phyloP scores from a whole-genome alignment of 2,329 filamentous ascomycete genomes.

The Didymella lethalis region DNA sequence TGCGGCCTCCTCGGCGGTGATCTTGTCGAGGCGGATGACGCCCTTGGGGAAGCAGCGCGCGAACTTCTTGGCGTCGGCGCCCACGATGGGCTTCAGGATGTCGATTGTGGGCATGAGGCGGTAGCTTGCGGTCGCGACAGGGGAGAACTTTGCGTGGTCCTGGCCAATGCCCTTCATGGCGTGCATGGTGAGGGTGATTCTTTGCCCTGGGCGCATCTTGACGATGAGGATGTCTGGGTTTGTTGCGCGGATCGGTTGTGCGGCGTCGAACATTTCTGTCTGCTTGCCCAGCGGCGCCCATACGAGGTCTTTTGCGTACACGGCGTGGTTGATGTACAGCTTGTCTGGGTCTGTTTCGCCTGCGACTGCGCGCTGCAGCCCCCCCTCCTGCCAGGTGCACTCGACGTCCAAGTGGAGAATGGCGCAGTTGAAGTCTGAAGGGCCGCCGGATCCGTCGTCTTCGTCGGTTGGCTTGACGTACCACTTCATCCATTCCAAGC shows the following conservation, averaged over 20 bases:
- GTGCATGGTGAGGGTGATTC: slow-evolving; percentile 86
- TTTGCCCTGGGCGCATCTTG: slow-evolving; percentile 90
- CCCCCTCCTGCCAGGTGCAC: slow-evolving; percentile 79
- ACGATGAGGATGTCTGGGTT: slow-evolving; percentile 94
- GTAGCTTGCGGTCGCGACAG: slow-evolving; percentile 93
- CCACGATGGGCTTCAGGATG: slow-evolving; percentile 84
- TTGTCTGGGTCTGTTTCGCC: slow-evolving; percentile 82
- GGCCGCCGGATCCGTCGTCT: slow-evolving; percentile 51
- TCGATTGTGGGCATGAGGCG: slow-evolving; percentile 86
- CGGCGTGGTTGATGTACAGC: slow-evolving; percentile 83
- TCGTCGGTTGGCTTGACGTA: slow-evolving; percentile 72
- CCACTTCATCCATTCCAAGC: slow-evolving; percentile 83
- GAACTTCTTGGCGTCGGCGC: slow-evolving; percentile 88
- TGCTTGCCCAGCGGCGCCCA: slow-evolving; percentile 76
- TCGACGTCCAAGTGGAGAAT: slow-evolving; percentile 77
- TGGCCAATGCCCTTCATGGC: slow-evolving; percentile 93
- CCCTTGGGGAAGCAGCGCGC: slow-evolving; percentile 86
- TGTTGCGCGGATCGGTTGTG: slow-evolving; percentile 75
- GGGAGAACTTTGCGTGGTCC: slow-evolving; percentile 97
- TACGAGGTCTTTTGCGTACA: slow-evolving; percentile 64
- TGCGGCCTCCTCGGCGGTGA: slow-evolving; percentile 72
- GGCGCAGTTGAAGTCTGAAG: slow-evolving; percentile 85
- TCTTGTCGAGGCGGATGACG: slow-evolving; percentile 80
- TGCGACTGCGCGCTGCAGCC: slow-evolving; percentile 63
- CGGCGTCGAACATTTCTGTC: slow-evolving; percentile 41